These are phyloP conservation scores for Nematocida displodere DNA, from an alignment of 371 early-diverging fungal species.

Conservation along the genomic window DNA sequence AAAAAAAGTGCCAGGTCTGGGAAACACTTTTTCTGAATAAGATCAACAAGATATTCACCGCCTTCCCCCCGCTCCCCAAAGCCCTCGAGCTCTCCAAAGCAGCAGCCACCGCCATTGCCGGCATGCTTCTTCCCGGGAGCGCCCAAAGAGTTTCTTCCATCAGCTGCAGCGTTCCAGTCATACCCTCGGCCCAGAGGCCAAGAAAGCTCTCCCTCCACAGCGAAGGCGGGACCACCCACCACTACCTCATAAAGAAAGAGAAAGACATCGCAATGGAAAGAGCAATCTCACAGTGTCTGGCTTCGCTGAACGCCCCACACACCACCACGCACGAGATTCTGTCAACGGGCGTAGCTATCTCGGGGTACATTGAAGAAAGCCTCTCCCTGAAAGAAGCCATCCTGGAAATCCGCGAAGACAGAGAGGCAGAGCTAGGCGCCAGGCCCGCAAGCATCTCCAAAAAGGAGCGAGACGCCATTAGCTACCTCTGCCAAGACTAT, in stretches of 20 bases:
- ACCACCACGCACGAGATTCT: background rate
- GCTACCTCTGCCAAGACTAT: conserved; percentile 7
- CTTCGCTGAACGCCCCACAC: background rate
- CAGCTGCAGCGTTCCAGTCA: background rate
- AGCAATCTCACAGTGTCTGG: background rate
- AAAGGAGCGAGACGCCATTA: background rate
- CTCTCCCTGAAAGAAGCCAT: conserved; percentile 23
- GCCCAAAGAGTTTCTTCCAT: too few relatives aligned
- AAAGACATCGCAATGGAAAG: background rate
- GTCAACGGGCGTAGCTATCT: background rate
- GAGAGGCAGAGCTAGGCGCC: background rate
- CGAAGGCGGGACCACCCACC: background rate
- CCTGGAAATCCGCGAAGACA: background rate
- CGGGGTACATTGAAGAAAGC: background rate
- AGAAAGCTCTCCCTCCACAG: background rate
- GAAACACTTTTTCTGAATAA: background rate
- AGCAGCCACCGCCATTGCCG: too few relatives aligned
- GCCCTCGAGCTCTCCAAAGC: too few relatives aligned
- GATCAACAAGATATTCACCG: background rate
- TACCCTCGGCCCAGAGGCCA: background rate
- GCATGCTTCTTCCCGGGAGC: too few relatives aligned
- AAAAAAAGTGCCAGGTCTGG: too few relatives aligned
- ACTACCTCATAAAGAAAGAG: conserved; percentile 2
- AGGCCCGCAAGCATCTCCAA: background rate
- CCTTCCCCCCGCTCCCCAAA: too few relatives aligned